Conservation (phyloP, 225 moss, liverwort and hornwort species). For the Polytrichum commune region DNA sequence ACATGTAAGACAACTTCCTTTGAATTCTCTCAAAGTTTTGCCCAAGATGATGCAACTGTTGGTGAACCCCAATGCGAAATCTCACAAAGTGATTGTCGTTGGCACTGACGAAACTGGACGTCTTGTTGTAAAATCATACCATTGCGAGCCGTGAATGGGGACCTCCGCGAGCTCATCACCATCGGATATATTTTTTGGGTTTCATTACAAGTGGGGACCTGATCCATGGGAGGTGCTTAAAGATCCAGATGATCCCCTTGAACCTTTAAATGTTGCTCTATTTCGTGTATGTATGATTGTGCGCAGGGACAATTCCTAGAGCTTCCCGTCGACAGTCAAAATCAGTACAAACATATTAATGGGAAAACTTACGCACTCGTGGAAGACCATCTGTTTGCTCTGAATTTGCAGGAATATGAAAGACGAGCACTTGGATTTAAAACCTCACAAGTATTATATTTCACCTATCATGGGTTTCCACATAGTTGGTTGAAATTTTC, state of each 20-base stretch:
- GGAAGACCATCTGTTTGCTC: conserved; percentile 8
- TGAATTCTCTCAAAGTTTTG: not conserved
- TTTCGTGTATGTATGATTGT: conserved; percentile 9
- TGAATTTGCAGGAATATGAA: not conserved
- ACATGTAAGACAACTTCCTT: not conserved
- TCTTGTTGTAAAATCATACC: not conserved
- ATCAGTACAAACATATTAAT: not conserved
- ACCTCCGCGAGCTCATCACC: not conserved
- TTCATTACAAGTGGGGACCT: not conserved
- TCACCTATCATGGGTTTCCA: too few species aligned
- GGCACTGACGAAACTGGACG: not conserved
- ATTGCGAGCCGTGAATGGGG: not conserved
- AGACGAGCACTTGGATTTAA: not conserved
- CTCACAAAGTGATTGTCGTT: conserved; percentile 4
- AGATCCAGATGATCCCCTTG: not conserved
- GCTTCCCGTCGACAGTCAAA: not conserved
- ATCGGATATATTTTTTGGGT: conserved; percentile 3
- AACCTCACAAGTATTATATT: not conserved
- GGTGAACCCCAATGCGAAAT: not conserved
- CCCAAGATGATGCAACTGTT: conserved; percentile 14
- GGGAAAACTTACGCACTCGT: conserved; percentile 1
- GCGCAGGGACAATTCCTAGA: conserved; percentile 3
- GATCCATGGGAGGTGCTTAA: not conserved
- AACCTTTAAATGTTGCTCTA: too few species aligned
- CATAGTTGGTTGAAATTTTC: too few species aligned